Percentiles rank a stretch among this genome's conserved stretches.
These are phyloP conservation scores for Syzygium aqueum DNA, from an alignment of 345 rosid genomes.

Conservation along the genomic window DNA sequence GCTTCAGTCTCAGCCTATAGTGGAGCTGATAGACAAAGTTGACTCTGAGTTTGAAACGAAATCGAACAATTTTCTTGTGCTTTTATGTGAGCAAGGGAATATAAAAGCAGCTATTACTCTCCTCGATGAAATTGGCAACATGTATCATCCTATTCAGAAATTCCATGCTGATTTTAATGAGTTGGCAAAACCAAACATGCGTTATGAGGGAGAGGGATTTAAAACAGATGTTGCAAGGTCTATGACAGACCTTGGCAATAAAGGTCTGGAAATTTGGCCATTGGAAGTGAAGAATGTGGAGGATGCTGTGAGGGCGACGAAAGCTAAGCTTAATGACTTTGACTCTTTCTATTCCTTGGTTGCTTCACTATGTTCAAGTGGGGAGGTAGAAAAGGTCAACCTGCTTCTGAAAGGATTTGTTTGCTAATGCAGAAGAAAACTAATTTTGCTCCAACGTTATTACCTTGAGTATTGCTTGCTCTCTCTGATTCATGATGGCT, in stretches of 20 bases:
- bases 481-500: neutral
- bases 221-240: neutral
- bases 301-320: slow-evolving; percentile 2
- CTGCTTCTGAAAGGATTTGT: neutral
- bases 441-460: neutral
- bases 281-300: slow-evolving; percentile 6
- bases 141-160: slow-evolving; percentile 40
- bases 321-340: slow-evolving; percentile 19
- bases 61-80: slow-evolving; percentile 31
- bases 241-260: slow-evolving; percentile 1
- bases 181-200: slow-evolving; percentile 4
- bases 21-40: slow-evolving; percentile 45
- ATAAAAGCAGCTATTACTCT: slow-evolving; percentile 45
- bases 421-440: neutral
- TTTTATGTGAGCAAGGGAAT: slow-evolving; percentile 69
- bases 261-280: slow-evolving; percentile 4
- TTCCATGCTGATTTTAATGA: slow-evolving; percentile 13
- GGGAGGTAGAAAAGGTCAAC: slow-evolving; percentile 59
- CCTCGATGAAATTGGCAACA: slow-evolving; percentile 47
- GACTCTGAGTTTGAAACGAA: slow-evolving; percentile 46
- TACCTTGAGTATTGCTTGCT: neutral
- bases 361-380: slow-evolving; percentile 57
- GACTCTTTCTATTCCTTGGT: slow-evolving; percentile 41
- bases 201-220: slow-evolving; percentile 6
- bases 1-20: slow-evolving; percentile 54